A percentile compares a stretch with the other conserved stretches of the same genome.
These are phyloP conservation scores for Aspergillus egyptiacus DNA, from an alignment of 495 filamentous ascomycete species.

Conservation along the genomic window DNA sequence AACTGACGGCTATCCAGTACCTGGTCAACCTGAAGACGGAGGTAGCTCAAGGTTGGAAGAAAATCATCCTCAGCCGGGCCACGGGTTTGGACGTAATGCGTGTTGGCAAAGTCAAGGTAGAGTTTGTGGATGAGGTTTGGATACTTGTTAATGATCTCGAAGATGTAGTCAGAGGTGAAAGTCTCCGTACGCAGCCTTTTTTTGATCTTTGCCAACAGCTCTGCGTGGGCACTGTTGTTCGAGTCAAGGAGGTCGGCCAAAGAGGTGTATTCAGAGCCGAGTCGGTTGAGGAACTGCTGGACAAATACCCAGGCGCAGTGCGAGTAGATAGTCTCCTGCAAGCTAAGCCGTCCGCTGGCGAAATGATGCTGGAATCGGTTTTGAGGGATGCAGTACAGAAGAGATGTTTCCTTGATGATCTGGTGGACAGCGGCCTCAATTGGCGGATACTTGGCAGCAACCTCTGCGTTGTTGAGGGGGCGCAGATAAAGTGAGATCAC, in stretches of 20 bases:
- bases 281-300: conserved; percentile 92
- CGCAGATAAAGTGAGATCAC: conserved; percentile 92
- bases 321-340: conserved; percentile 95
- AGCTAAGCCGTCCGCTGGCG: conserved; percentile 76
- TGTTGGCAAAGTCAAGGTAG: conserved; percentile 86
- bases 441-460: conserved; percentile 55
- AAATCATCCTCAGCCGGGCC: conserved; percentile 63
- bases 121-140: conserved; percentile 81
- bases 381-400: conserved; percentile 96
- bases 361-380: conserved; percentile 91
- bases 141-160: conserved; percentile 91
- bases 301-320: conserved; percentile 97
- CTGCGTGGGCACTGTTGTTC: conserved; percentile 76
- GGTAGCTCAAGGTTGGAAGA: conserved; percentile 74
- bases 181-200: conserved; percentile 91
- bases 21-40: conserved; percentile 63
- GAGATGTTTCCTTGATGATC: conserved; percentile 96
- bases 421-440: conserved; percentile 96
- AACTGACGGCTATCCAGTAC: conserved; percentile 75
- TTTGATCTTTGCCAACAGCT: conserved; percentile 93
- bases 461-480: conserved; percentile 51
- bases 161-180: conserved; percentile 95
- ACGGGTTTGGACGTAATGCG: conserved; percentile 81
- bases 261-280: conserved; percentile 87
- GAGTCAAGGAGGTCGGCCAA: conserved; percentile 74